phyloP scores from a whole-genome alignment of 805 yeast genomes.

The Candida maris region DNA sequence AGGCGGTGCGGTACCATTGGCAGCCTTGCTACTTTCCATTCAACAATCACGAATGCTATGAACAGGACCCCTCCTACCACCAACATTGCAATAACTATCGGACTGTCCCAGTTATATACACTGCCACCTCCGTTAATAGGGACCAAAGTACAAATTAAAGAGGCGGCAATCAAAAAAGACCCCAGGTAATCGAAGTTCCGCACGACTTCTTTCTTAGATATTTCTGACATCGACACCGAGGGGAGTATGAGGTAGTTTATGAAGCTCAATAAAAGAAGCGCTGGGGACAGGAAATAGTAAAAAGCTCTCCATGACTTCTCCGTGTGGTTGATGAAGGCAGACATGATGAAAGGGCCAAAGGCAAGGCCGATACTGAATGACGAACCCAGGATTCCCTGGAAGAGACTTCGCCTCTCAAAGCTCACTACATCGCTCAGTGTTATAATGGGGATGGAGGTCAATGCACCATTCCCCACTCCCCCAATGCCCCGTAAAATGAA shows the following conservation, averaged over 20 bases:
- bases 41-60: slow-evolving; percentile 3
- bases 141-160: slow-evolving; percentile 1
- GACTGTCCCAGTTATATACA: slow-evolving; percentile 4
- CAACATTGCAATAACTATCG: slow-evolving; percentile 3
- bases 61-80: slow-evolving; percentile 4
- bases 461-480: slow-evolving; percentile 51
- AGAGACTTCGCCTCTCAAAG: slow-evolving; percentile 46
- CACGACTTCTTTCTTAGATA: not conserved
- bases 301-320: slow-evolving; percentile 1
- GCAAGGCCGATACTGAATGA: slow-evolving; percentile 46
- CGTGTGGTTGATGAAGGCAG: not conserved
- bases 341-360: slow-evolving; percentile 11
- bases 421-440: slow-evolving; percentile 48
- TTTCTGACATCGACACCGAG: not conserved
- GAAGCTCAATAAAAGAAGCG: not conserved
- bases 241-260: not conserved
- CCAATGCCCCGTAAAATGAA: slow-evolving; percentile 47
- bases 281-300: slow-evolving; percentile 1
- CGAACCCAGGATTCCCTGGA: slow-evolving; percentile 48
- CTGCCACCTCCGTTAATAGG: slow-evolving; percentile 5
- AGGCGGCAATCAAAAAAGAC: not conserved
- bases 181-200: not conserved
- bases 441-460: slow-evolving; percentile 45
- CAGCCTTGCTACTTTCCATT: slow-evolving; percentile 1
- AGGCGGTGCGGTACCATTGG: not conserved